phyloP scores from a whole-genome alignment of 495 filamentous ascomycete species.

The Ramalina peruviana region DNA sequence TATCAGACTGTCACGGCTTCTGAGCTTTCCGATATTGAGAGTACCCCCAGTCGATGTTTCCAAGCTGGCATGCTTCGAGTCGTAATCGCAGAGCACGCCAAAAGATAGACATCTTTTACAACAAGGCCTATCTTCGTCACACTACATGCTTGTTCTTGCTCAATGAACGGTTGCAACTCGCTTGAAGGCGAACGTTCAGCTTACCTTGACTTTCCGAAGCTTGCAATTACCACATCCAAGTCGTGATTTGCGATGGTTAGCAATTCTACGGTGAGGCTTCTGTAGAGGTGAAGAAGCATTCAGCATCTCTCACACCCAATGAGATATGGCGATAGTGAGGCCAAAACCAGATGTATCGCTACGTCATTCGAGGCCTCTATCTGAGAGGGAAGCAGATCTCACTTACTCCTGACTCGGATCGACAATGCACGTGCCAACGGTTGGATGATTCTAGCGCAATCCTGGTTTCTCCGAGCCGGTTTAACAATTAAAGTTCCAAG shows the following conservation, averaged over 20 bases:
- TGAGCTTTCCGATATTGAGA: constrained; percentile 16
- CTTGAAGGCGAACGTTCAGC: neutral
- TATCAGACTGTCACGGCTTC: no score
- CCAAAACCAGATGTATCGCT: no score
- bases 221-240: constrained; percentile 38
- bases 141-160: constrained; percentile 18
- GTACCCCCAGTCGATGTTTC: constrained; percentile 23
- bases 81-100: constrained; percentile 31
- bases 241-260: constrained; percentile 28
- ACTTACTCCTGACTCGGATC: no score
- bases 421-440: no score
- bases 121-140: constrained; percentile 30
- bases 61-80: constrained; percentile 25
- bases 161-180: neutral
- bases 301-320: no score
- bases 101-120: constrained; percentile 31
- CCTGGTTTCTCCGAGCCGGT: no score
- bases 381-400: no score
- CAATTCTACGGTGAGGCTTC: neutral
- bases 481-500: no score
- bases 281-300: no score
- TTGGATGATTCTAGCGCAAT: no score
- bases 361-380: no score
- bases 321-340: no score
- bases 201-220: constrained; percentile 34